Percentiles rank a stretch among this genome's conserved stretches.
Evolutionary conservation across 495 filamentous ascomycete genomes (phyloP).

Genomic region (Aspergillus panamensis): DNA sequence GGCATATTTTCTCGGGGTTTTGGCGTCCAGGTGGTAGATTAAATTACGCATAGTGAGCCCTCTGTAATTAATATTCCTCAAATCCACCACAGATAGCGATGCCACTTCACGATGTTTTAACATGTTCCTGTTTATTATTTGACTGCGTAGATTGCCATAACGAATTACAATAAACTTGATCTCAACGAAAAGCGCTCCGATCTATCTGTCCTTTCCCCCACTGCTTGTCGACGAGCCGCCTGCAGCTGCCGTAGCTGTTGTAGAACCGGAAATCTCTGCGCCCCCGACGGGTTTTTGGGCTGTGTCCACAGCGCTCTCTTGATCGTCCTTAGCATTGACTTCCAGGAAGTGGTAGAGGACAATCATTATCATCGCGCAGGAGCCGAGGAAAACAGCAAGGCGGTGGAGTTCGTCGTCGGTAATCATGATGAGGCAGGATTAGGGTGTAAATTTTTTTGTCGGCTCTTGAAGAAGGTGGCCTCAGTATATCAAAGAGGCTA

Average conservation of each 20-base stretch:
- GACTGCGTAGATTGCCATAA: not conserved
- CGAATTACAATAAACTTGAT: not conserved
- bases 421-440: constrained; percentile 59
- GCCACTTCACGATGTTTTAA: not conserved
- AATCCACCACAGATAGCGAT: not conserved
- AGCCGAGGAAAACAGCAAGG: constrained; percentile 91
- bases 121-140: not conserved
- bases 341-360: constrained; percentile 97
- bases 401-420: constrained; percentile 79
- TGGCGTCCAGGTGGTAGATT: not conserved
- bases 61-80: not conserved
- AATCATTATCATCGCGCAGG: constrained; percentile 86
- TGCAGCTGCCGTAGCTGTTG: constrained; percentile 17
- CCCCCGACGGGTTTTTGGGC: constrained; percentile 28
- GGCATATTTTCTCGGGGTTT: not conserved
- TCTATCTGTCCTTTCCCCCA: constrained; percentile 19
- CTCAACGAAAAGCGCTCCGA: not conserved
- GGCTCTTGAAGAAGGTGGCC: not conserved
- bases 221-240: constrained; percentile 19
- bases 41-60: not conserved
- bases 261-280: constrained; percentile 16
- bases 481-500: not conserved
- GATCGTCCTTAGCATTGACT: constrained; percentile 72
- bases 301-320: constrained; percentile 36
- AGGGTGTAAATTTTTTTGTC: not conserved